A percentile compares a stretch with the other conserved stretches of the same genome.
phyloP scores from a whole-genome alignment of 305 asterid genomes.

The Fraxinus platypoda region DNA sequence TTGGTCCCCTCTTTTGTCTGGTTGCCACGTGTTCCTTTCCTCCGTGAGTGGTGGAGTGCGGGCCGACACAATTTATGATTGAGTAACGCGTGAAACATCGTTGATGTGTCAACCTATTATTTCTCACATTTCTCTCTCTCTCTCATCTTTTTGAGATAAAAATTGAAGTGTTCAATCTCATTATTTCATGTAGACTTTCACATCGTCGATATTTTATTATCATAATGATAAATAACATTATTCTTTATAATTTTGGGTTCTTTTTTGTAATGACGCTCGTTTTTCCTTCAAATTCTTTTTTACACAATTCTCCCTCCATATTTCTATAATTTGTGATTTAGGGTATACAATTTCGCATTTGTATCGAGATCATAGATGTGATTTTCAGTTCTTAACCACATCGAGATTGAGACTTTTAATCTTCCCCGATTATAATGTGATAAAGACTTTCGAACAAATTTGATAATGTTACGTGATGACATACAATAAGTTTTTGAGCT shows the following conservation, averaged over 20 bases:
- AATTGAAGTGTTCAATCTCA: no score
- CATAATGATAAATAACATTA: no score
- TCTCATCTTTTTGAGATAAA: no score
- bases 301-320: not conserved
- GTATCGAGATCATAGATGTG: not conserved
- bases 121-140: no score
- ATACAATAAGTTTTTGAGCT: not conserved
- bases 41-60: not conserved
- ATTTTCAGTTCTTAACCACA: not conserved
- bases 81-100: no score
- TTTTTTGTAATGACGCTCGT: not conserved
- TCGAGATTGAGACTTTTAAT: not conserved
- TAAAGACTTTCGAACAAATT: not conserved
- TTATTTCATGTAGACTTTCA: no score
- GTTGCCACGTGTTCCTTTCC: not conserved
- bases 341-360: not conserved
- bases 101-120: no score
- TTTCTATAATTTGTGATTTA: not conserved
- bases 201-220: no score
- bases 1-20: not conserved
- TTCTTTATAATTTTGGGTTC: not conserved
- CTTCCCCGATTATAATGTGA: not conserved
- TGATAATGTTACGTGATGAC: not conserved
- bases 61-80: not conserved
- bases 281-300: not conserved